phyloP scores from a whole-genome alignment of 805 yeast genomes.

The Kurtzmaniella fragi region DNA sequence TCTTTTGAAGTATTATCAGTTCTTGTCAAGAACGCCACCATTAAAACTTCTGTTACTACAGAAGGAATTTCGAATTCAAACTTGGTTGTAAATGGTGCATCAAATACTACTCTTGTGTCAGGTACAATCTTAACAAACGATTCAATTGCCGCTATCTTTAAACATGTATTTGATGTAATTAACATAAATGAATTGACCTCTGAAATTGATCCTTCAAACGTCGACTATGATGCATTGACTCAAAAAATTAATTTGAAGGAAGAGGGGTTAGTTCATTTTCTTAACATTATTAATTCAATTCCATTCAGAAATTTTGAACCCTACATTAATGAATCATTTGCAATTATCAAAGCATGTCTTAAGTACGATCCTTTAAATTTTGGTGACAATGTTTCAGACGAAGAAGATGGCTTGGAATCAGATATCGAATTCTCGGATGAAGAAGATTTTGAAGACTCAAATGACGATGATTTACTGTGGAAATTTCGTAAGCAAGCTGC shows the following conservation, averaged over 20 bases:
- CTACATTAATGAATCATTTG: constrained; percentile 10
- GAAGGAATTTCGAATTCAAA: too few species aligned
- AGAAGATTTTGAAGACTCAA: constrained; percentile 25
- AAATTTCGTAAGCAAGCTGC: constrained; percentile 54
- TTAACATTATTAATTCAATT: constrained; percentile 20
- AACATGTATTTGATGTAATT: constrained; percentile 15
- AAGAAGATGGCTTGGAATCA: constrained; percentile 31
- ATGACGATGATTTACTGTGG: constrained; percentile 51
- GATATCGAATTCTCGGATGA: constrained; percentile 33
- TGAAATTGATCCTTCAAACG: constrained; percentile 20
- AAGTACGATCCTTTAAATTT: constrained; percentile 25
- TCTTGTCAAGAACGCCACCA: too few species aligned
- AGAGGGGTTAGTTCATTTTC: constrained; percentile 42
- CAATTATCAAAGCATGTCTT: constrained; percentile 18
- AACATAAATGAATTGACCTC: constrained; percentile 16
- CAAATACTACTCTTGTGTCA: too few species aligned
- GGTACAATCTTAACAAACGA: not conserved
- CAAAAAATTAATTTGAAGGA: constrained; percentile 46
- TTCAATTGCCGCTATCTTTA: constrained; percentile 10
- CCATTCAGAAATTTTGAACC: constrained; percentile 9
- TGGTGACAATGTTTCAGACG: constrained; percentile 21
- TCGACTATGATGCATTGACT: constrained; percentile 41
- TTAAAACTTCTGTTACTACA: too few species aligned
- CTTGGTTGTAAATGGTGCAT: too few species aligned
- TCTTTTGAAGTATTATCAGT: too few species aligned